Evolutionary conservation across 2,329 filamentous ascomycete species (phyloP).

Genomic region (Lasiodiplodia theobromae): DNA sequence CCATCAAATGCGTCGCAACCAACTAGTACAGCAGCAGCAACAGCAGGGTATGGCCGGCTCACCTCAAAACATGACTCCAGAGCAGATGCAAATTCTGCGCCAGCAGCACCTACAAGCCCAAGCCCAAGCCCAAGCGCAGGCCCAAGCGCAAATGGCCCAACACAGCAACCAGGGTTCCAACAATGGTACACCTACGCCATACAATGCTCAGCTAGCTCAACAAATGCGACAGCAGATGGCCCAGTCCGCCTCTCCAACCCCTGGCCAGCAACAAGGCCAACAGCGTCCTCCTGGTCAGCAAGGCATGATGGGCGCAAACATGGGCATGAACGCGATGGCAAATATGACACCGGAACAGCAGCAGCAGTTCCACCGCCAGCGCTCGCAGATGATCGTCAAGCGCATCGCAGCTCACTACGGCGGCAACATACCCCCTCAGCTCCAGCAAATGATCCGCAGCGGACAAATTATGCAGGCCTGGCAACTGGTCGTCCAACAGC

Average conservation of each 20-base stretch:
- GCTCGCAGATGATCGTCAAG: slow-evolving; percentile 38
- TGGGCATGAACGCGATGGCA: slow-evolving; percentile 7
- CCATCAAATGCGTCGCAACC: slow-evolving; percentile 22
- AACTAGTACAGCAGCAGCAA: slow-evolving; percentile 22
- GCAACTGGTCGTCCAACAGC: slow-evolving; percentile 30
- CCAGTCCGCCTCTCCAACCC: slow-evolving; percentile 13
- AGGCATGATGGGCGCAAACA: slow-evolving; percentile 23
- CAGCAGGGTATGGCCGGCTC: slow-evolving; percentile 26
- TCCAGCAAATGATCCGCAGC: slow-evolving; percentile 40
- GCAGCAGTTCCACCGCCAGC: slow-evolving; percentile 9
- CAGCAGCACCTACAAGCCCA: slow-evolving; percentile 16
- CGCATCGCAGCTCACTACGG: slow-evolving; percentile 32
- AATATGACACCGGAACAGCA: slow-evolving; percentile 20
- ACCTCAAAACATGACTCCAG: slow-evolving; percentile 44
- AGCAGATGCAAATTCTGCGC: slow-evolving; percentile 39
- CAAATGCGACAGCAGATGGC: slow-evolving; percentile 29
- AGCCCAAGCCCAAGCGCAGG: slow-evolving; percentile 20
- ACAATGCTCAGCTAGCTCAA: slow-evolving; percentile 23
- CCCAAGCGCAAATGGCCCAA: slow-evolving; percentile 14
- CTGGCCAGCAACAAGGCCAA: slow-evolving; percentile 18
- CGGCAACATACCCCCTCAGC: slow-evolving; percentile 36
- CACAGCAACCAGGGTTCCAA: slow-evolving; percentile 24
- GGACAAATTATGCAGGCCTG: slow-evolving; percentile 16
- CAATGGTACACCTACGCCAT: slow-evolving; percentile 15
- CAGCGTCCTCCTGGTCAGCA: slow-evolving; percentile 18